phyloP scores from a whole-genome alignment of 2,329 filamentous ascomycete genomes.

The Hypoxylon sp. region DNA sequence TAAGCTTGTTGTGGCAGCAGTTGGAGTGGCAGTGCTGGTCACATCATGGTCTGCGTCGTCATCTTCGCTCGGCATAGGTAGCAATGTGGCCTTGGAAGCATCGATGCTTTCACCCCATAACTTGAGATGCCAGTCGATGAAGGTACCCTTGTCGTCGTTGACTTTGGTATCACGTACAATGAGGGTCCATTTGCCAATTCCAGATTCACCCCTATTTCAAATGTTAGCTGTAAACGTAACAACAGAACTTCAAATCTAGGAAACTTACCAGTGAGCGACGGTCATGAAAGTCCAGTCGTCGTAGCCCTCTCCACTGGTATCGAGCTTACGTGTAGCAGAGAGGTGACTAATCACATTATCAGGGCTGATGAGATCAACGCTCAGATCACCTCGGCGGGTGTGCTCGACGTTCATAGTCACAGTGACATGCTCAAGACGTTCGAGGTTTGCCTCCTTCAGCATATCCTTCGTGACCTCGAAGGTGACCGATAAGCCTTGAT shows the following conservation, averaged over 20 bases:
- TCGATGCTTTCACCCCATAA: slow-evolving; percentile 94
- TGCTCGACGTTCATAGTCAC: slow-evolving; percentile 98
- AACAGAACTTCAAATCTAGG: background rate
- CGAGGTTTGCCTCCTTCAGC: slow-evolving; percentile 86
- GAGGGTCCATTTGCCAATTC: slow-evolving; percentile 91
- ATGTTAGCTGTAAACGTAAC: slow-evolving; percentile 52
- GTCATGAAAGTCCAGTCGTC: slow-evolving; percentile 99
- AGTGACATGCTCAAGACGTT: slow-evolving; percentile 92
- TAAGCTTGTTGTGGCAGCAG: slow-evolving; percentile 75
- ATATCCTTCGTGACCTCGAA: slow-evolving; percentile 87
- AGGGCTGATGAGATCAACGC: slow-evolving; percentile 91
- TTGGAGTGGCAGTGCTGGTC: slow-evolving; percentile 73
- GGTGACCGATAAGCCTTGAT: slow-evolving; percentile 81
- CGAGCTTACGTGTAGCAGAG: slow-evolving; percentile 79
- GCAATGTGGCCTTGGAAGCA: slow-evolving; percentile 76
- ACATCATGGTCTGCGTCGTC: slow-evolving; percentile 87
- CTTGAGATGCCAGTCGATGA: slow-evolving; percentile 93
- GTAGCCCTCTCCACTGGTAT: slow-evolving; percentile 79
- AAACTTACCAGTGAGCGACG: slow-evolving; percentile 88
- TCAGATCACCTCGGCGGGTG: slow-evolving; percentile 88
- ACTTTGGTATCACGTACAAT: slow-evolving; percentile 86
- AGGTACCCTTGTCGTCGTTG: slow-evolving; percentile 83
- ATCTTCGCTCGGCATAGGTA: slow-evolving; percentile 85
- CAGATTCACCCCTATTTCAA: slow-evolving; percentile 81
- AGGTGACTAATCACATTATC: slow-evolving; percentile 86